Percentiles rank a stretch among this genome's conserved stretches.
These are phyloP conservation scores for Grosmannia clavigera DNA, from an alignment of 2,329 filamentous ascomycete genomes.

Conservation along the genomic window DNA sequence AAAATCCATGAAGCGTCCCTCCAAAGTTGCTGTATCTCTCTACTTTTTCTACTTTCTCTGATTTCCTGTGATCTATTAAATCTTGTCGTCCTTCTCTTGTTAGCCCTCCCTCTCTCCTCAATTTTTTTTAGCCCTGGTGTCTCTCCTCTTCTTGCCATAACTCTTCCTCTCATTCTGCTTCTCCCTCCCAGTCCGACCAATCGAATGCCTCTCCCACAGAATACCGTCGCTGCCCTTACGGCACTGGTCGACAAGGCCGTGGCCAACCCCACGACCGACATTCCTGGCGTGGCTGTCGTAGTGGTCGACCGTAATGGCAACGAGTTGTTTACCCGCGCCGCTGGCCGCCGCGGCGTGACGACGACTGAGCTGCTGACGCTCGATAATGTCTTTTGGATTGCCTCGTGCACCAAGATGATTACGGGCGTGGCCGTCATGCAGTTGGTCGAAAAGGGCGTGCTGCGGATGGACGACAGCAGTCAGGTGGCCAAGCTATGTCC, in stretches of 20 bases:
- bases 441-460: constrained; percentile 37
- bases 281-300: constrained; percentile 33
- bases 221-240: constrained; percentile 13
- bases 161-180: too few species aligned
- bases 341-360: constrained; percentile 31
- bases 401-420: constrained; percentile 46
- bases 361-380: constrained; percentile 40
- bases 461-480: constrained; percentile 34
- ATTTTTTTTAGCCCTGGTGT: too few species aligned
- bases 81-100: too few species aligned
- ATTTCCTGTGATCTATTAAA: too few species aligned
- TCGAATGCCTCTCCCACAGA: constrained; percentile 10
- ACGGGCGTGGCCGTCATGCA: constrained; percentile 42
- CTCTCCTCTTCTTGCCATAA: too few species aligned
- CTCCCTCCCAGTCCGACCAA: background rate
- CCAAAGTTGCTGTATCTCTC: too few species aligned
- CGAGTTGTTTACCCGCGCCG: constrained; percentile 33
- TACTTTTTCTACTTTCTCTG: too few species aligned
- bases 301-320: constrained; percentile 34
- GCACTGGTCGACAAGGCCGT: constrained; percentile 24
- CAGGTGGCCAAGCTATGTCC: constrained; percentile 34
- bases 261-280: constrained; percentile 23
- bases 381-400: constrained; percentile 49
- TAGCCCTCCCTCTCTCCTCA: too few species aligned
- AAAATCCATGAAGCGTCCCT: too few species aligned